Base-by-base conservation (phyloP, 768 basidiomycete species). In the Kwoniella sp. region DNA sequence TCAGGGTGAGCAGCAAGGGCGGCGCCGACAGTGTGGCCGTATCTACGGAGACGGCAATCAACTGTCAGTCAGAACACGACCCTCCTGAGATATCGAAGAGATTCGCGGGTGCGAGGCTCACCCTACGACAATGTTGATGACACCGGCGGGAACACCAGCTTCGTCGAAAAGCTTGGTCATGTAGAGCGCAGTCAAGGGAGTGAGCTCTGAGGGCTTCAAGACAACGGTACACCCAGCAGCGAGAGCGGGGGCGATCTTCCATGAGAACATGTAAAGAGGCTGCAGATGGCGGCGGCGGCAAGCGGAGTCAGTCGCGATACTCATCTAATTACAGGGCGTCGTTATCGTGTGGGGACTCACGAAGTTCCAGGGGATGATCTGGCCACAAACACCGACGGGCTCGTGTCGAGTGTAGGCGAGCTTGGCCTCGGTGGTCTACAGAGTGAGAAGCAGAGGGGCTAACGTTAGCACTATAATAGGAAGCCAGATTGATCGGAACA, bases 221-320 rank as follows among this genome's bases (percentile, higher is more conserved):
- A 97, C 89, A 75, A 95, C 89, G 25, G 91, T 92, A 82, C 92
- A 94, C 37, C 94, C 93, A 59, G 87, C 87, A 8, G 93, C 92
- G 61, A 97, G 86, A 15, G 93, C 92, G 9, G 93, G 94, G 11
- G 90, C 93, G 52, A 95, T 86, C 82, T 97, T 96, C 93, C 93
- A 94, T 1, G 71, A 67, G 63, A 72, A 75, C 77, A 79, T 80
- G 61, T 52, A 60, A 31, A 72, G 76, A 58, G 73, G 75, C 67
- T 77, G 48, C 0, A 31, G 17, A 25, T 56, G 23, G 57, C 30
- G 15, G 1, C 31, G 22, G 5, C 29, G 29, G 26, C 34, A 4
- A 57, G 38, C 30, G 12, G 30, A 17, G 22, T 9, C 48, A 20
- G 52, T 20, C 28, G 4, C 2, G 54, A 31, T 29, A 60, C 11